Base-by-base conservation (phyloP, 352 stramenopile genomes). In the Elongisporangium anandrum region DNA sequence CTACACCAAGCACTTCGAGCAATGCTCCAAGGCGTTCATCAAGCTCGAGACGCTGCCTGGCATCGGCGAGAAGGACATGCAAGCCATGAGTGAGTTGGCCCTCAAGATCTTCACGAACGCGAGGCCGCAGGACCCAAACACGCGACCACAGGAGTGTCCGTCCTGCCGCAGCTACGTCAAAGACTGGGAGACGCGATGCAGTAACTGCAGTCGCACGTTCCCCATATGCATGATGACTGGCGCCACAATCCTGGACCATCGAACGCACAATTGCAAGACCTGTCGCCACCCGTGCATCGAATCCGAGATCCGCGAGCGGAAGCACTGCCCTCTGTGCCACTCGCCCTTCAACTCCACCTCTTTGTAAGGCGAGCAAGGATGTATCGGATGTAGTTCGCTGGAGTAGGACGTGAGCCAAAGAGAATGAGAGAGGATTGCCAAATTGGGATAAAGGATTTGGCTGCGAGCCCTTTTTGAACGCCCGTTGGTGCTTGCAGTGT, bases 21-120 rank as follows among this genome's bases (percentile, higher is more conserved):
- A 97, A 48, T 97, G 90, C 70, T 97, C 84, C 48, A 83, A 85
- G 57, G 88, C 88, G 8, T 97, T 98, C 63, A 92, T 97, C 60
- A 95, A 98, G 65, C 80, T 98, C 23, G 93, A 98, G 65, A 95
- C 85, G 19, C 67, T 97, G 6, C 78, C 82, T 0, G 58, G 71
- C 47, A 52, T 81, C 49, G 72, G 62, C 15, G 82, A 90, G 1
- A 92, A 89, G 20, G 80, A 94, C 56, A 52, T 79, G 13, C 60
- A 65, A 26, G 66, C 65, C 5, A 81, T 90, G 73, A 85, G 77
- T 54, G 77, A 88, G 54, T 68, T 95, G 19, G 76, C 87, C 23
- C 79, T 94, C 54, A 81, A 92, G 60, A 95, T 97, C 50, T 98
- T 98, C 68, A 88, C 76, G 19, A 78, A 70, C 45, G 75, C 89